Evolutionary conservation across 495 filamentous ascomycete genomes (phyloP).

Genomic region (Aspergillus homomorphus): DNA sequence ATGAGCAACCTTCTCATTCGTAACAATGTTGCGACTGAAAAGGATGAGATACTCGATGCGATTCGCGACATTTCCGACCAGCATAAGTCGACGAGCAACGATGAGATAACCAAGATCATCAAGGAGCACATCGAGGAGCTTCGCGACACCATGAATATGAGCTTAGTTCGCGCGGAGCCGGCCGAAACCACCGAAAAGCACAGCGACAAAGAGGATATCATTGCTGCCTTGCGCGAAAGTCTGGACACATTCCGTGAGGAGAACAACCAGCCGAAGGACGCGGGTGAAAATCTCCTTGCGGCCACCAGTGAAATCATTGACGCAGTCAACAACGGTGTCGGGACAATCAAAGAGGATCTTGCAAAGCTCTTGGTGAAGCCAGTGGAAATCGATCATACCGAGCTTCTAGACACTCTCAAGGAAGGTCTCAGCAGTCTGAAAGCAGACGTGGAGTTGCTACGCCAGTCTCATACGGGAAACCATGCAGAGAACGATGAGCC

Average conservation of each 20-base stretch:
- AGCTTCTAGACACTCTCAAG: slow-evolving; percentile 82
- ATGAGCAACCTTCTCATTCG: slow-evolving; percentile 67
- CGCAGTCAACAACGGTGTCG: slow-evolving; percentile 77
- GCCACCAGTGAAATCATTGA: slow-evolving; percentile 74
- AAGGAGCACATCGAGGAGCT: slow-evolving; percentile 74
- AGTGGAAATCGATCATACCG: slow-evolving; percentile 73
- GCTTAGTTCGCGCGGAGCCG: slow-evolving; percentile 34
- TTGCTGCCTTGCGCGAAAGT: slow-evolving; percentile 67
- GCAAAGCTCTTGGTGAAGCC: slow-evolving; percentile 76
- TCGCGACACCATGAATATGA: slow-evolving; percentile 53
- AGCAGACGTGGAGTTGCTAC: slow-evolving; percentile 73
- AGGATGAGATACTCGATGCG: slow-evolving; percentile 59
- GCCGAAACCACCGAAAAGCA: slow-evolving; percentile 7
- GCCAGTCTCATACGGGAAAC: slow-evolving; percentile 43
- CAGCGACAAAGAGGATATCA: slow-evolving; percentile 51
- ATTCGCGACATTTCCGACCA: slow-evolving; percentile 51
- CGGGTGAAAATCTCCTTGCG: slow-evolving; percentile 54
- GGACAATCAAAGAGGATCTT: slow-evolving; percentile 68
- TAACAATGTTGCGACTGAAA: slow-evolving; percentile 51
- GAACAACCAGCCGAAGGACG: slow-evolving; percentile 52
- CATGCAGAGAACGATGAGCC: slow-evolving; percentile 38
- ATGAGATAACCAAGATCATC: slow-evolving; percentile 47
- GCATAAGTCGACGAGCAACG: slow-evolving; percentile 18
- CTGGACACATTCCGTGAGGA: slow-evolving; percentile 67
- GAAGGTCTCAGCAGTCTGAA: slow-evolving; percentile 69